Evolutionary conservation across 1,284 basidiomycete species (phyloP), one percentile per base, ranked within the genome.

Genomic region (Apiotrichum gracile): DNA sequence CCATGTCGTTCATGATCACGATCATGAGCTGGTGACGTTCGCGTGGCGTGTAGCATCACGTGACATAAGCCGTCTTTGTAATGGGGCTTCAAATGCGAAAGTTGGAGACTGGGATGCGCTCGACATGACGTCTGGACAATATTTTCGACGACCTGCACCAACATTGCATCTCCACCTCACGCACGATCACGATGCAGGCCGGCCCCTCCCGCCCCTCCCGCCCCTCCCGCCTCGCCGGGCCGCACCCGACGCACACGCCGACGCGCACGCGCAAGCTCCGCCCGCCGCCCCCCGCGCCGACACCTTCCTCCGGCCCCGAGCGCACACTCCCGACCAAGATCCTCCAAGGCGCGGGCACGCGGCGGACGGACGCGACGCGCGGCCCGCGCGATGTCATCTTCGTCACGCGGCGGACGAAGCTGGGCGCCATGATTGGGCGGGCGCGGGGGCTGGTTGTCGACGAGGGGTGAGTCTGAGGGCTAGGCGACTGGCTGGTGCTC

Each of bases 401-500:
- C 57, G 70, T 93, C 45, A 88, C 88, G 58, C 83, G 90, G 43
- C 87, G 85, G 67, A 88, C 86, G 80, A 35, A 52, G 39, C 44
- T 92, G 60, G 93, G 92, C 71, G 88, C 88, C 21, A 79, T 68
- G 40, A 55, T 74, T 8, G 53, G 61, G 48, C 73, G 75, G 8
- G 85, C 82, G 61, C 90, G 92, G 65, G 96, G 87, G 85, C 81
- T 98, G 37, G 80, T 86, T 21, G 87, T 83, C 47, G 91, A 96
- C 69, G 88, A 92, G 72, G 94, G 94, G 37, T 85, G 87, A 26
- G 84, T 86, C 93, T 3, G 19, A 38, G 19, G 7, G 7, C n/a
- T 9, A 35, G 34, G 29, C 13, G 13, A 34, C 33, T 4, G 33
- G 33, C 8, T 10, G 33, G 33, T n/a, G n/a, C n/a, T n/a, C n/a